Conservation (phyloP, 805 yeast species). For the Candida railenensis region DNA sequence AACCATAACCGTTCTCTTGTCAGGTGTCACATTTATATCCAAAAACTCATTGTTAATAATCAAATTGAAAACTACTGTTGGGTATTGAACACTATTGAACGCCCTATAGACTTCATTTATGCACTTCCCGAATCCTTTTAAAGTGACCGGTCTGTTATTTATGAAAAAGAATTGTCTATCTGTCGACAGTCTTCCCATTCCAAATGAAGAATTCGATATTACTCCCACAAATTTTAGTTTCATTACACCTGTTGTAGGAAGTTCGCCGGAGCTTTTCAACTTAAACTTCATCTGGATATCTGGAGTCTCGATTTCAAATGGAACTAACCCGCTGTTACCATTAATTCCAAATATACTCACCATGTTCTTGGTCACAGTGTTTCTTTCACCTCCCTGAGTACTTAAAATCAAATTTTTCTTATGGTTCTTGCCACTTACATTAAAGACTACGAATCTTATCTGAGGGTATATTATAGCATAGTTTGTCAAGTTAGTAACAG, state of each 20-base stretch:
- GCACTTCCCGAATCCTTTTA: slow-evolving; percentile 54
- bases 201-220: slow-evolving; percentile 76
- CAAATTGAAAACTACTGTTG: slow-evolving; percentile 66
- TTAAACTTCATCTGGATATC: slow-evolving; percentile 24
- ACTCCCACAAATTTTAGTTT: slow-evolving; percentile 51
- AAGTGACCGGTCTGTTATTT: slow-evolving; percentile 71
- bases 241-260: slow-evolving; percentile 9
- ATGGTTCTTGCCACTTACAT: slow-evolving; percentile 31
- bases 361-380: slow-evolving; percentile 48
- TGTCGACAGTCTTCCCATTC: slow-evolving; percentile 64
- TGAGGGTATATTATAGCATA: slow-evolving; percentile 62
- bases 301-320: slow-evolving; percentile 43
- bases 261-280: slow-evolving; percentile 9
- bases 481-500: slow-evolving; percentile 61
- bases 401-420: slow-evolving; percentile 56
- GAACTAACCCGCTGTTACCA: slow-evolving; percentile 56
- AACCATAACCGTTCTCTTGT: slow-evolving; percentile 70
- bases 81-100: slow-evolving; percentile 72
- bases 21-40: slow-evolving; percentile 94
- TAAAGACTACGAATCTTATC: slow-evolving; percentile 60
- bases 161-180: slow-evolving; percentile 78
- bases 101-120: slow-evolving; percentile 72
- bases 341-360: slow-evolving; percentile 69
- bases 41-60: slow-evolving; percentile 47
- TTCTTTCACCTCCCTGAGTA: slow-evolving; percentile 53